Evolutionary conservation across 208 protist genomes (phyloP), one percentile per base, ranked within the genome.

Genomic region (Acanthamoeba royreba): DNA sequence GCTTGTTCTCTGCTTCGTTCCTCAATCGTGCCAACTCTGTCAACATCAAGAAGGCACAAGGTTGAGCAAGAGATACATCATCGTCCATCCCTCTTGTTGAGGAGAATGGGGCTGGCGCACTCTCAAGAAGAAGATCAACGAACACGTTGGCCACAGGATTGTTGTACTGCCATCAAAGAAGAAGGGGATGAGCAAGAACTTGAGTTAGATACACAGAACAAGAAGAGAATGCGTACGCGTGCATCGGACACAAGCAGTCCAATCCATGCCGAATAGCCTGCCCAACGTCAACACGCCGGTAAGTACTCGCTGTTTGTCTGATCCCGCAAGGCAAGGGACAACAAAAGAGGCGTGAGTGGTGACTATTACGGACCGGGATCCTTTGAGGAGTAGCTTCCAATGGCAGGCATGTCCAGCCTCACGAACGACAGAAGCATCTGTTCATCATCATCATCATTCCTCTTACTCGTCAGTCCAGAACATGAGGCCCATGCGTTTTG

Each of bases 371-470:
- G 55, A 85, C 74, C 74, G 5, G 74, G 74, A 28, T 85, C 74
- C 74, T 55, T 85, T 40, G 40, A 1, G 9, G 74, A 85, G 43
- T 85, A 85, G 43, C 74, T 85, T 40, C 74, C 74, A 28, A 85
- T 85, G 43, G 74, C 74, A 40, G 74, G 74, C 38, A 45, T 85
- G 43, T 85, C 74, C 7, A 85, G 43, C n/a, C 74, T 25, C 43
- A 85, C 42, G 74, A 85, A 85, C 25, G 74, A 85, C 43, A 85
- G 8, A 19, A 85, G 25, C 74, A 85, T 85, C 74, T 85, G 74
- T n/a, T n/a, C n/a, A n/a, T n/a, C n/a, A n/a, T n/a, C n/a, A n/a
- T n/a, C n/a, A n/a, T n/a, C n/a, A n/a, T n/a, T n/a, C n/a, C n/a
- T n/a, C n/a, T n/a, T n/a, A n/a, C n/a, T n/a, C n/a, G n/a, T n/a